Evolutionary conservation across 257 asterid genomes (phyloP).

Genomic region (Coffea canephora): DNA sequence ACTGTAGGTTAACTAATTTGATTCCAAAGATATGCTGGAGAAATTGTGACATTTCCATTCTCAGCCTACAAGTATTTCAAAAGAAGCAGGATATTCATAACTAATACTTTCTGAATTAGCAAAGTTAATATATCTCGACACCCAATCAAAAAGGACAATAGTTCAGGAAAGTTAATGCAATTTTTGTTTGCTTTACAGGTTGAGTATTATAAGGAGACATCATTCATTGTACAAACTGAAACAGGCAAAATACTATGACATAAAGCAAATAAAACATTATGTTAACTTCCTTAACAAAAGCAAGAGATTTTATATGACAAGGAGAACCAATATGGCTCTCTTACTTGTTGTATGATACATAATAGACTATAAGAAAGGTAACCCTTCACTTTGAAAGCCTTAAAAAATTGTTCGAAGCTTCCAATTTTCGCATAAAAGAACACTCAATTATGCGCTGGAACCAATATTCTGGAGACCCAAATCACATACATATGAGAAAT

Average conservation of each 20-base stretch:
- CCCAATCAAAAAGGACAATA: background rate
- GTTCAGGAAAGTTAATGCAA: background rate
- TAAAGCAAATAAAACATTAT: background rate
- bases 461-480: background rate
- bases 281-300: background rate
- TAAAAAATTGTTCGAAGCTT: background rate
- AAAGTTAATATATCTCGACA: background rate
- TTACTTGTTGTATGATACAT: background rate
- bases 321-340: background rate
- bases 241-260: background rate
- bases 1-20: background rate
- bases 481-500: background rate
- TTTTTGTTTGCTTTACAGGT: background rate
- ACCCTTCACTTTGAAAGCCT: background rate
- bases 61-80: background rate
- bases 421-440: background rate
- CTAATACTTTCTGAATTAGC: background rate
- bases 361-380: background rate
- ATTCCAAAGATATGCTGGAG: too few relatives aligned
- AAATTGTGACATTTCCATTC: background rate
- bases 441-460: too few relatives aligned
- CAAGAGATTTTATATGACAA: background rate
- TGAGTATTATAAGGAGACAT: background rate
- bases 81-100: background rate
- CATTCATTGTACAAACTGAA: background rate